Base-by-base conservation (phyloP, 2,329 filamentous ascomycete genomes). In the Colletotrichum shisoi region DNA sequence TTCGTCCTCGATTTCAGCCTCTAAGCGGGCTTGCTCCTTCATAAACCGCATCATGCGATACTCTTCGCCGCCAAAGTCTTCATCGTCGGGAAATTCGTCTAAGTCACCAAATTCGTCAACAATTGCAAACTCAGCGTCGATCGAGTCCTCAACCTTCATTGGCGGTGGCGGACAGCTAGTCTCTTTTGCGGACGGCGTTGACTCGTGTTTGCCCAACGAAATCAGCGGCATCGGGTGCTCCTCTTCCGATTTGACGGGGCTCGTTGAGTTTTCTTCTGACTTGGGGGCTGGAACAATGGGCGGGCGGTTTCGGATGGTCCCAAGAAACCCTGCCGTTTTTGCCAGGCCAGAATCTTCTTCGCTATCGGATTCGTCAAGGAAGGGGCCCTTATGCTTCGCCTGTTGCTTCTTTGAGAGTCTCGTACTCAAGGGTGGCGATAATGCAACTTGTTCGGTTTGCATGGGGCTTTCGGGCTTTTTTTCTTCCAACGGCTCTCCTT, bases 11-110 rank as follows among this genome's bases (percentile, higher is more conserved):
- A 84, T 85, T 71, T 88, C 82, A 21, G 66, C 66, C 69, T 91
- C 87, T 3, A 90, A 80, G 12, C 86, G 84, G 49, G 87, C 87
- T 75, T 95, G 92, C 74, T 92, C 90, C 73, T 89, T 87, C 88
- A 94, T 92, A 77, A 87, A 94, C 54, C 85, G 82, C 78, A 87
- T 85, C 72, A 89, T 88, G 54, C 87, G 79, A 70, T 84, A 85
- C 74, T 91, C 89, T 73, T 91, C 88, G 45, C 89, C 89, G 72
- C 84, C 84, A 42, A 83, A 79, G 1, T 78, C 75, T 52, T 82
- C 80, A 40, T 82, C 76, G 37, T 82, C 79, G 27, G 74, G 81
- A 70, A 89, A 85, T 19, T 88, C 86, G 71, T 91, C 88, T 71
- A 89, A 72, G 51, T 80, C 79, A 60, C 67, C 72, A 63, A 75